Base-by-base conservation (phyloP, 768 basidiomycete species). In the Pleurotus tuoliensis region DNA sequence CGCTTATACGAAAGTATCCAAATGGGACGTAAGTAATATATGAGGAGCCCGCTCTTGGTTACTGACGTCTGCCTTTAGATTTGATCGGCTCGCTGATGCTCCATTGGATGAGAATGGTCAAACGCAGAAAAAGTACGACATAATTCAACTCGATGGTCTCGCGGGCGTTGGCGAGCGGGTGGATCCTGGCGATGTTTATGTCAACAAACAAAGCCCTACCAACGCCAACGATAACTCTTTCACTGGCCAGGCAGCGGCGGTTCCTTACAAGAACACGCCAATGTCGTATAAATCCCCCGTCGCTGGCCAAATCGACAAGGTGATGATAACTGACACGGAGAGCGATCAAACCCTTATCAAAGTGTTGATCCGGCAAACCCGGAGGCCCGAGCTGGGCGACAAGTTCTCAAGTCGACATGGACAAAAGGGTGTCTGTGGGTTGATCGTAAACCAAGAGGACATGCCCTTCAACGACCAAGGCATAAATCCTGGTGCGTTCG, bases 401-500 rank as follows among this genome's bases (percentile, higher is more conserved):
- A 99, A 99, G 74, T 99, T 99, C 71, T 98, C 95, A 40, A 94
- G 92, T 2, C 76, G 97, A 61, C 97, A 99, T 67, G 97, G 97
- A 45, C 97, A 99, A 74, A 99, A 99, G 73, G 97, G 97, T 57
- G 97, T 99, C 9, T 98, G 96, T 73, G 97, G 97, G 22, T 73
- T 99, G 70, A 98, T 99, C 68, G 97, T 99, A 55, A 96, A 96
- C 64, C 97, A 99, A 66, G 94, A 94, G 64, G 97, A 99, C 71
- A 87, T 99, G 92, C 97, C 96, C 2, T 99, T 99, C 78, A 97
- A 97, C 65, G 95, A 98, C 72, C 90, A 94, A 69, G 97, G 97
- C 20, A 94, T 98, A 62, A 86, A 82, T 65, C 95, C 93, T 47
- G 92, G 92, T 90, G 71, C 58, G 79, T 69, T 43, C 57, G 51